A percentile compares a stretch with the other conserved stretches of the same genome.
phyloP scores from a whole-genome alignment of 768 basidiomycete genomes.

The Boletus subcaerulescens region DNA sequence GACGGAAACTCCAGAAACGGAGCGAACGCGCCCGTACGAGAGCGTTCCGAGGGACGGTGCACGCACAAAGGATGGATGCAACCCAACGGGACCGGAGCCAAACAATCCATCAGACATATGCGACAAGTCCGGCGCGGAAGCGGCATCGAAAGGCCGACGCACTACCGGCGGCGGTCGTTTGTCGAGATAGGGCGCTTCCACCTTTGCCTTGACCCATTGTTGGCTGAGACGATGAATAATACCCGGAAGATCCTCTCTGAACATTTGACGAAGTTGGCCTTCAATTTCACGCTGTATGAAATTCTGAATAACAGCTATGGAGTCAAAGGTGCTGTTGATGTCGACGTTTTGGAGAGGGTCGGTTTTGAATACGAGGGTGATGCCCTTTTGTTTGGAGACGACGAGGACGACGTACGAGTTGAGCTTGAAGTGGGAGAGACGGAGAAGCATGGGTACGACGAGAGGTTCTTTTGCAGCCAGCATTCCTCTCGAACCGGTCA shows the following conservation, averaged over 20 bases:
- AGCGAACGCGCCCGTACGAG: slow-evolving; percentile 34
- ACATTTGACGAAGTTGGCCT: slow-evolving; percentile 96
- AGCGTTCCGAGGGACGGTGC: slow-evolving; percentile 20
- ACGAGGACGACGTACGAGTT: slow-evolving; percentile 96
- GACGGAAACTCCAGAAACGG: slow-evolving; percentile 41
- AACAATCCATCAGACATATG: slow-evolving; percentile 18
- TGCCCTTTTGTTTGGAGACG: slow-evolving; percentile 95
- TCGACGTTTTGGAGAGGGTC: slow-evolving; percentile 98
- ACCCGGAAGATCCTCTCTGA: slow-evolving; percentile 92
- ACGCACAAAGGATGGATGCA: slow-evolving; percentile 26
- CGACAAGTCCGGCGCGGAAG: slow-evolving; percentile 42
- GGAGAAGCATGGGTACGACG: slow-evolving; percentile 96
- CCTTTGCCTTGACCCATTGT: slow-evolving; percentile 92
- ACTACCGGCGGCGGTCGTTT: slow-evolving; percentile 44
- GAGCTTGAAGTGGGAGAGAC: slow-evolving; percentile 92
- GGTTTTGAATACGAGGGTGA: slow-evolving; percentile 99
- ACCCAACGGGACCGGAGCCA: slow-evolving; percentile 7
- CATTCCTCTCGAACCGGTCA: slow-evolving; percentile 82
- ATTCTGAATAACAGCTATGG: slow-evolving; percentile 95
- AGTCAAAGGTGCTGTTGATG: slow-evolving; percentile 97
- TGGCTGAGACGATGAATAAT: slow-evolving; percentile 96
- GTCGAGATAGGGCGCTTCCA: slow-evolving; percentile 84
- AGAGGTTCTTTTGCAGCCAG: slow-evolving; percentile 93
- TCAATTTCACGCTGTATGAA: slow-evolving; percentile 98
- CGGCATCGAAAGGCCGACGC: slow-evolving; percentile 35